phyloP scores from a whole-genome alignment of 1,284 basidiomycete genomes.

The Pholiota adiposa region DNA sequence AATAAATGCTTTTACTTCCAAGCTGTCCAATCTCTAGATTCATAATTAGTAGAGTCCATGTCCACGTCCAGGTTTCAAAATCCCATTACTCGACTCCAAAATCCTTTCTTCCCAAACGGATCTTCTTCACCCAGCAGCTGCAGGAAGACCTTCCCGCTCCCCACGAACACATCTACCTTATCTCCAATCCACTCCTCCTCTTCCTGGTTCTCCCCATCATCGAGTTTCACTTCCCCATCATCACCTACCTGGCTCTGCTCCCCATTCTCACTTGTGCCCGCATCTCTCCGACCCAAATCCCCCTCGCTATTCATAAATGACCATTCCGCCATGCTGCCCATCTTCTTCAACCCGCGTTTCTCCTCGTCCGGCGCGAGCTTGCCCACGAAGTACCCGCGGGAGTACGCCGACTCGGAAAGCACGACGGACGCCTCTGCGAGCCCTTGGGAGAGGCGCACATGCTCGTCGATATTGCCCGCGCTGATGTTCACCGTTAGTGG shows the following conservation, averaged over 20 bases:
- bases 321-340: not conserved
- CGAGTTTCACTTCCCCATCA: not conserved
- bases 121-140: constrained; percentile 25
- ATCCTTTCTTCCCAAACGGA: not conserved
- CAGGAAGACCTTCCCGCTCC: constrained; percentile 23
- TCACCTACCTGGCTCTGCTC: not conserved
- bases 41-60: too few relatives aligned
- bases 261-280: not conserved
- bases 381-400: constrained; percentile 25
- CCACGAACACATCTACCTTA: constrained; percentile 22
- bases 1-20: too few relatives aligned
- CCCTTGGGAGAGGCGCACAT: constrained; percentile 21
- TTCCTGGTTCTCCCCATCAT: not conserved
- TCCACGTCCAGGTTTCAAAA: not conserved
- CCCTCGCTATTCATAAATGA: not conserved
- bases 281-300: not conserved
- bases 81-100: not conserved
- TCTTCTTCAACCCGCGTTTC: constrained; percentile 4
- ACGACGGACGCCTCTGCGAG: constrained; percentile 18
- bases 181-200: constrained; percentile 24
- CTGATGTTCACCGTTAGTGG: constrained; percentile 27
- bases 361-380: constrained; percentile 9
- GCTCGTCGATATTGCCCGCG: constrained; percentile 26
- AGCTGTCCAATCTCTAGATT: too few relatives aligned
- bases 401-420: constrained; percentile 21